Conservation (phyloP, 805 yeast genomes). For the Torulaspora quercuum region DNA sequence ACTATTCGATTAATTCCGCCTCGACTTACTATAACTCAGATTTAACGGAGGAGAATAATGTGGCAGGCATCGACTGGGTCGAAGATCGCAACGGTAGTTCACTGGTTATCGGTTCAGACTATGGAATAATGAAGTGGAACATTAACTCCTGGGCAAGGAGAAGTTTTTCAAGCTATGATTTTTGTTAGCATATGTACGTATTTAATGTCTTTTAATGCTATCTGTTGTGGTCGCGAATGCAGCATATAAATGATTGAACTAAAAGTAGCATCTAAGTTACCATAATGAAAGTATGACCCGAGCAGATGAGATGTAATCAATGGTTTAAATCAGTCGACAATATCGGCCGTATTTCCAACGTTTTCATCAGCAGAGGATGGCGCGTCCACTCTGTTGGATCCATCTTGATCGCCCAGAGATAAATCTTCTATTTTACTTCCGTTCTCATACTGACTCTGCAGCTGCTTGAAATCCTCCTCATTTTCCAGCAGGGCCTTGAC, state of each 20-base stretch:
- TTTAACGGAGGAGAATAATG: constrained; percentile 43
- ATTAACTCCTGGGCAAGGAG: constrained; percentile 62
- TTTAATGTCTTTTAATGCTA: constrained; percentile 3
- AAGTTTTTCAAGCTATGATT: constrained; percentile 54
- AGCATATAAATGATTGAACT: not conserved
- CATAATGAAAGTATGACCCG: no score
- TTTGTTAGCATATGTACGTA: constrained; percentile 32
- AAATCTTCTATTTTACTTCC: constrained; percentile 20
- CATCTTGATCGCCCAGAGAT: constrained; percentile 17
- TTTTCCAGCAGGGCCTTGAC: constrained; percentile 73
- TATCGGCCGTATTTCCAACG: constrained; percentile 36
- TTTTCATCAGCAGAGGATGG: constrained; percentile 17
- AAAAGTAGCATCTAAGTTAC: no score
- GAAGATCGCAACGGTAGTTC: constrained; percentile 49
- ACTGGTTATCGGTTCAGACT: constrained; percentile 59
- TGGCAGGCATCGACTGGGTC: constrained; percentile 61
- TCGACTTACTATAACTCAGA: constrained; percentile 16
- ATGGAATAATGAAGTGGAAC: constrained; percentile 67
- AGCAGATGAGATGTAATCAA: no score
- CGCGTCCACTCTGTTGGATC: constrained; percentile 15
- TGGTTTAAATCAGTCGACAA: constrained; percentile 43
- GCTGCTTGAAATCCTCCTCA: constrained; percentile 62
- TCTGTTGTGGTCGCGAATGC: constrained; percentile 4
- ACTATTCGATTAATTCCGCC: constrained; percentile 11
- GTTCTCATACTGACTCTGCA: constrained; percentile 44